Percentiles rank a stretch among this genome's conserved stretches.
These are phyloP conservation scores for Fusarium sp. DNA, from an alignment of 2,329 filamentous ascomycete genomes.

Conservation along the genomic window DNA sequence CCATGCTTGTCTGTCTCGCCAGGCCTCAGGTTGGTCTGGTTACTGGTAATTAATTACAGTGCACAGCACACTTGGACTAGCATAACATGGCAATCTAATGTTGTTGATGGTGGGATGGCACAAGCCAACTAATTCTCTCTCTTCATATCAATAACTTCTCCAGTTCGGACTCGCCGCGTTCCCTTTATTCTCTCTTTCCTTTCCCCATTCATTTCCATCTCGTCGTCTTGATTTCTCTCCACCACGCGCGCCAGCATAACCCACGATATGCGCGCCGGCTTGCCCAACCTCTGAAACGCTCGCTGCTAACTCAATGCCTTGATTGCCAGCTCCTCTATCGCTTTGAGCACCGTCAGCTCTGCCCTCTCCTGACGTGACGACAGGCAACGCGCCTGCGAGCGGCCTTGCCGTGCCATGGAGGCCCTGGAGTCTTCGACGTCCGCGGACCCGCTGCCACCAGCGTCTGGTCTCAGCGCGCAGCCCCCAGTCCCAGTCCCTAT, in stretches of 20 bases:
- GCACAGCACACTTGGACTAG: conserved; percentile 14
- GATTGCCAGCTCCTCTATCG: conserved; percentile 35
- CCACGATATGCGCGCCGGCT: conserved; percentile 27
- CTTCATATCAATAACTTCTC: conserved; percentile 11
- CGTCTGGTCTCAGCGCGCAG: conserved; percentile 44
- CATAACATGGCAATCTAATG: conserved; percentile 39
- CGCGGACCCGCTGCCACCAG: conserved; percentile 41
- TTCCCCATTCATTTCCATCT: not conserved
- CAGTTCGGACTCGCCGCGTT: conserved; percentile 23
- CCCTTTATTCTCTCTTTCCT: conserved; percentile 3
- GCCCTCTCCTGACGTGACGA: conserved; percentile 33
- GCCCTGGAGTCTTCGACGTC: conserved; percentile 40
- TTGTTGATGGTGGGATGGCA: conserved; percentile 31
- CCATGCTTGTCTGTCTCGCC: conserved; percentile 18
- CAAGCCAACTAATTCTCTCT: conserved; percentile 22
- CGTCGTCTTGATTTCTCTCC: not conserved
- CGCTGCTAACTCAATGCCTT: conserved; percentile 42
- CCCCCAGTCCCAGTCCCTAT: conserved; percentile 32
- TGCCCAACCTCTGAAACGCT: conserved; percentile 10
- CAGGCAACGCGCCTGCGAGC: conserved; percentile 31
- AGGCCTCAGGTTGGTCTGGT: conserved; percentile 31
- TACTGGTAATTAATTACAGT: conserved; percentile 25
- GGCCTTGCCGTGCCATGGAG: conserved; percentile 43
- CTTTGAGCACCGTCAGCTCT: conserved; percentile 43
- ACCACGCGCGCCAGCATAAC: conserved; percentile 9